phyloP scores from a whole-genome alignment of 225 moss, liverwort and hornwort genomes.

The Polytrichum commune region DNA sequence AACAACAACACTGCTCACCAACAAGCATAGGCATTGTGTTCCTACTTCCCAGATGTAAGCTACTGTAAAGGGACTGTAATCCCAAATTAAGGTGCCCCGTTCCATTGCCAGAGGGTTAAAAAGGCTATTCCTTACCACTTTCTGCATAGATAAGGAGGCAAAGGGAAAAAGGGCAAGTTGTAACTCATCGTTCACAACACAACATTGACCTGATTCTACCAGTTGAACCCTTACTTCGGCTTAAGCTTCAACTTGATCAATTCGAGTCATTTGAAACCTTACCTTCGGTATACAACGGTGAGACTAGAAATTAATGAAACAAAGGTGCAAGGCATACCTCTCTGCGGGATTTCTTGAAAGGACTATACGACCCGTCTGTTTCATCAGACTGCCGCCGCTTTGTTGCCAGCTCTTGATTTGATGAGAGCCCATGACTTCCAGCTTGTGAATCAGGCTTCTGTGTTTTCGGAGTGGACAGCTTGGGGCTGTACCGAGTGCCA shows the following conservation, averaged over 20 bases:
- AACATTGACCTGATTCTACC: no score
- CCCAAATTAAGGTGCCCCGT: no score
- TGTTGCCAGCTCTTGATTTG: constrained; percentile 19
- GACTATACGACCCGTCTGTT: constrained; percentile 23
- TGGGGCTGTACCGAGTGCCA: constrained; percentile 78
- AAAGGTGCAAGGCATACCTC: constrained; percentile 39
- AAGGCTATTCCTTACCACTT: no score
- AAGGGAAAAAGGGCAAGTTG: no score
- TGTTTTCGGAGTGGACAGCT: constrained; percentile 58
- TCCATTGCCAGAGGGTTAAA: no score
- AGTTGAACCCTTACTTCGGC: not conserved
- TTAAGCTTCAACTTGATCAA: not conserved
- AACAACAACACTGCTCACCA: no score
- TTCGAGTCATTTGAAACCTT: not conserved
- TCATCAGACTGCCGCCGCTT: constrained; percentile 46
- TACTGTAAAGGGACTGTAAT: no score
- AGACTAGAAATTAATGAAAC: not conserved
- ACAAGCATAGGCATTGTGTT: no score
- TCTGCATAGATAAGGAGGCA: no score
- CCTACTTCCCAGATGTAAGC: no score
- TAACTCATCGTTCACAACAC: no score
- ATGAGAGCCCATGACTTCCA: constrained; percentile 38
- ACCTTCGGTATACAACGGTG: not conserved
- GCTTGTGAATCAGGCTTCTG: constrained; percentile 43
- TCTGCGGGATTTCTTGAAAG: constrained; percentile 57